Evolutionary conservation across 2,329 filamentous ascomycete genomes (phyloP).

Genomic region (Colletotrichum sp.): DNA sequence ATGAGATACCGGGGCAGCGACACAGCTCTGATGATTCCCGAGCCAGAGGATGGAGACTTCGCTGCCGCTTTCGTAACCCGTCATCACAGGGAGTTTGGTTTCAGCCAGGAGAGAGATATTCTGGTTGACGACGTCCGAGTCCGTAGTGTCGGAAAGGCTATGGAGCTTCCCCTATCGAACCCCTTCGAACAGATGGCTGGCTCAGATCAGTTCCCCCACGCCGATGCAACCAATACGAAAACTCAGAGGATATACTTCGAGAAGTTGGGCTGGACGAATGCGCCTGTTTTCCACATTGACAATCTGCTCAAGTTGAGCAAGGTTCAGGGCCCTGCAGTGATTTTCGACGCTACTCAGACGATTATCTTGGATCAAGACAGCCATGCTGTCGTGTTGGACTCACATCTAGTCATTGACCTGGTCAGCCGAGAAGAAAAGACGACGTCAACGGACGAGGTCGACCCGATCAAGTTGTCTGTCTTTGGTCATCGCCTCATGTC

Average conservation of each 20-base stretch:
- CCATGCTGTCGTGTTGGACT: slow-evolving; percentile 51
- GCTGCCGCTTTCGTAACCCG: slow-evolving; percentile 70
- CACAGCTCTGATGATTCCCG: slow-evolving; percentile 41
- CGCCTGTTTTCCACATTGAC: neutral
- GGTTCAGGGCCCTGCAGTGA: slow-evolving; percentile 65
- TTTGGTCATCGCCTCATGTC: slow-evolving; percentile 83
- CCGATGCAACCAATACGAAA: slow-evolving; percentile 70
- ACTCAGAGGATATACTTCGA: slow-evolving; percentile 36
- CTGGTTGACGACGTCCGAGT: slow-evolving; percentile 22
- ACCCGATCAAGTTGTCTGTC: slow-evolving; percentile 75
- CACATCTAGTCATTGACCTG: slow-evolving; percentile 40
- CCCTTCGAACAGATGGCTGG: slow-evolving; percentile 12
- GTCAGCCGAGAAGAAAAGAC: slow-evolving; percentile 40
- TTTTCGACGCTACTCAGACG: slow-evolving; percentile 75
- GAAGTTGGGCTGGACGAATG: slow-evolving; percentile 4
- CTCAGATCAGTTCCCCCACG: neutral
- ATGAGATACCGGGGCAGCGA: slow-evolving; percentile 46
- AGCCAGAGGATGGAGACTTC: slow-evolving; percentile 44
- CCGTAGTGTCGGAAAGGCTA: slow-evolving; percentile 16
- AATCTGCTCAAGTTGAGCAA: neutral
- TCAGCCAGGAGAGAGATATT: slow-evolving; percentile 46
- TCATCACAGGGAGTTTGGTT: slow-evolving; percentile 77
- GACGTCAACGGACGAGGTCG: slow-evolving; percentile 63
- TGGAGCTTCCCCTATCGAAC: neutral
- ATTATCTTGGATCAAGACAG: slow-evolving; percentile 56